A percentile compares a stretch with the other conserved stretches of the same genome.
These are phyloP conservation scores for Cryptococcus amylolentus DNA, from an alignment of 1,284 basidiomycete species.

Conservation along the genomic window DNA sequence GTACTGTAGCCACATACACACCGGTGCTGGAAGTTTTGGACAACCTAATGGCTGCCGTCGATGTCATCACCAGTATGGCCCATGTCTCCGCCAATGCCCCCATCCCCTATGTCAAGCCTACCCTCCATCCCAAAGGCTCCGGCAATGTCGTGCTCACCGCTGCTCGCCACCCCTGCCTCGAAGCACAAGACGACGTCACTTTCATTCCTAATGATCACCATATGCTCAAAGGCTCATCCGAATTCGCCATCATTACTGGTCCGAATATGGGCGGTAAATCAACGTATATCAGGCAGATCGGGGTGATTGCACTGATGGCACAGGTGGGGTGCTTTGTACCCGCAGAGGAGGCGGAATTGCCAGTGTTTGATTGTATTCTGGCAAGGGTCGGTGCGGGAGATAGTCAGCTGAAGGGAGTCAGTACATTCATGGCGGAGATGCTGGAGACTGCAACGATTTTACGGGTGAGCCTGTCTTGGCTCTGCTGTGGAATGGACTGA, in stretches of 20 bases:
- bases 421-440: constrained; percentile 99
- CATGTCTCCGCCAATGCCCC: constrained; percentile 85
- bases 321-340: constrained; percentile 95
- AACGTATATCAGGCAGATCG: constrained; percentile 85
- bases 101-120: constrained; percentile 65
- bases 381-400: constrained; percentile 97
- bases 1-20: constrained; percentile 71
- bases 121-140: constrained; percentile 61
- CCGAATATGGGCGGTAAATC: constrained; percentile 97
- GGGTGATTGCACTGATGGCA: constrained; percentile 91
- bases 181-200: constrained; percentile 90
- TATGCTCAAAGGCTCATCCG: constrained; percentile 45
- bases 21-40: constrained; percentile 88
- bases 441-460: constrained; percentile 86
- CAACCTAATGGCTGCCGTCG: constrained; percentile 79
- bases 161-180: constrained; percentile 91
- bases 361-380: constrained; percentile 93
- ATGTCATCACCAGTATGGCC: constrained; percentile 87
- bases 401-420: constrained; percentile 94
- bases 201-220: constrained; percentile 87
- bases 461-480: constrained; percentile 56
- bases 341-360: constrained; percentile 75
- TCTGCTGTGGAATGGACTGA: constrained; percentile 5
- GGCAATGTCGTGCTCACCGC: constrained; percentile 74
- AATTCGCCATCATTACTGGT: constrained; percentile 60